These are phyloP conservation scores for Castanospermum australe DNA, from an alignment of 306 rosid genomes.

Conservation along the genomic window DNA sequence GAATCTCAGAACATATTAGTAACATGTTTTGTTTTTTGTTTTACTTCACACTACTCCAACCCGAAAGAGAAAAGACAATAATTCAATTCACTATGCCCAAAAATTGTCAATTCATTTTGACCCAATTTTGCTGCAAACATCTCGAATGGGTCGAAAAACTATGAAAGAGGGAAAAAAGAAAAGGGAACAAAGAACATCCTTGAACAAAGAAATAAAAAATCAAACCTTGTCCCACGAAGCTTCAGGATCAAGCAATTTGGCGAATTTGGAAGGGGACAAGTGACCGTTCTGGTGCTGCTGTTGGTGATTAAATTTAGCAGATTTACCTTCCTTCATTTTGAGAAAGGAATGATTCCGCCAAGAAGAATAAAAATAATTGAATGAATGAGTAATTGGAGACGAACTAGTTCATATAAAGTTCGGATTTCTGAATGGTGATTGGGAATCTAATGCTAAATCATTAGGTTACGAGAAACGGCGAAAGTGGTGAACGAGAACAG, in stretches of 20 bases:
- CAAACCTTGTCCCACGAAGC: conserved; percentile 98
- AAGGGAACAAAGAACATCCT: neutral
- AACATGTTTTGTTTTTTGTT: neutral
- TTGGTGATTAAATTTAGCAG: conserved; percentile 55
- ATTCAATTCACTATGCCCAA: neutral
- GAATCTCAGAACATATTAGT: neutral
- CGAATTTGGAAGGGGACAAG: conserved; percentile 83
- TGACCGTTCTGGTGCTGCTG: conserved; percentile 87
- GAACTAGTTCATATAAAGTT: too few species aligned
- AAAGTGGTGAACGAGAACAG: too few species aligned
- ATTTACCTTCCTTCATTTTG: conserved; percentile 90
- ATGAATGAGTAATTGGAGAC: too few species aligned
- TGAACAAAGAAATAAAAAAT: neutral
- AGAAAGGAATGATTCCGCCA: neutral
- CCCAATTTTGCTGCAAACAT: neutral
- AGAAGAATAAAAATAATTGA: too few species aligned
- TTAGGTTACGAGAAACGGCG: too few species aligned
- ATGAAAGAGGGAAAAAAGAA: neutral
- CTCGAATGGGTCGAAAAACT: neutral
- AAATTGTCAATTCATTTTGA: neutral
- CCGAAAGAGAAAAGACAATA: too few species aligned
- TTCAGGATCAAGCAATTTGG: conserved; percentile 93
- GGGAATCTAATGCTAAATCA: too few species aligned
- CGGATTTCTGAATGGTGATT: too few species aligned
- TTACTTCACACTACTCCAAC: too few species aligned